Percentiles rank a stretch among this genome's conserved stretches.
These are phyloP conservation scores for Yamadazyma siamensis DNA, from an alignment of 1,139 yeast genomes.

Conservation along the genomic window DNA sequence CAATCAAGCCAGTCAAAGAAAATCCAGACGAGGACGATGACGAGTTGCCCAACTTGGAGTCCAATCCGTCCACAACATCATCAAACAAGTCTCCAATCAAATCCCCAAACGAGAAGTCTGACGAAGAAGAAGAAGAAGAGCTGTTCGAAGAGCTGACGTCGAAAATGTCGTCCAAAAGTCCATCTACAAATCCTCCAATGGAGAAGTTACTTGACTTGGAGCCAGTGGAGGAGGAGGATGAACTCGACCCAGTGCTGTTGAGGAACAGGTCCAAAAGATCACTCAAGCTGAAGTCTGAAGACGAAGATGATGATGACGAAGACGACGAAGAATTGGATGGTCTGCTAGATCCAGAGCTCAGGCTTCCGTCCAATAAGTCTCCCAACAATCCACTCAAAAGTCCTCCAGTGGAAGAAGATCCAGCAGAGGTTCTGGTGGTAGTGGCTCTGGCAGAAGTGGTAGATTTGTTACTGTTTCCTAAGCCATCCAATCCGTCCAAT, in stretches of 20 bases:
- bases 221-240: slow-evolving; percentile 8
- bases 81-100: slow-evolving; percentile 13
- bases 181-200: slow-evolving; percentile 13
- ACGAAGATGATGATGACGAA: slow-evolving; percentile 3
- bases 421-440: slow-evolving; percentile 5
- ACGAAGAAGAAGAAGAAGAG: slow-evolving; percentile 13
- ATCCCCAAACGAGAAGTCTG: slow-evolving; percentile 11
- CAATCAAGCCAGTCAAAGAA: slow-evolving; percentile 6
- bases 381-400: slow-evolving; percentile 9
- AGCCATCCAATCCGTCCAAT: slow-evolving; percentile 11
- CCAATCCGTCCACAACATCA: slow-evolving; percentile 15
- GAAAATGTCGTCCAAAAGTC: slow-evolving; percentile 20
- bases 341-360: slow-evolving; percentile 5
- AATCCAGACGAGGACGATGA: slow-evolving; percentile 14
- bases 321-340: slow-evolving; percentile 7
- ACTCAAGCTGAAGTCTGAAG: slow-evolving; percentile 7
- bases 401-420: slow-evolving; percentile 7
- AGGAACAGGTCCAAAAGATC: slow-evolving; percentile 13
- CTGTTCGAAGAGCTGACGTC: slow-evolving; percentile 13
- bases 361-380: slow-evolving; percentile 1
- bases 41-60: slow-evolving; percentile 6
- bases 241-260: slow-evolving; percentile 3
- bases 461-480: slow-evolving; percentile 6
- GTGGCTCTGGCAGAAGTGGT: slow-evolving; percentile 2
- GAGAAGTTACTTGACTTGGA: slow-evolving; percentile 15